Conservation (phyloP, 108 stramenopile species). For the Poteriospumella lacustris region DNA sequence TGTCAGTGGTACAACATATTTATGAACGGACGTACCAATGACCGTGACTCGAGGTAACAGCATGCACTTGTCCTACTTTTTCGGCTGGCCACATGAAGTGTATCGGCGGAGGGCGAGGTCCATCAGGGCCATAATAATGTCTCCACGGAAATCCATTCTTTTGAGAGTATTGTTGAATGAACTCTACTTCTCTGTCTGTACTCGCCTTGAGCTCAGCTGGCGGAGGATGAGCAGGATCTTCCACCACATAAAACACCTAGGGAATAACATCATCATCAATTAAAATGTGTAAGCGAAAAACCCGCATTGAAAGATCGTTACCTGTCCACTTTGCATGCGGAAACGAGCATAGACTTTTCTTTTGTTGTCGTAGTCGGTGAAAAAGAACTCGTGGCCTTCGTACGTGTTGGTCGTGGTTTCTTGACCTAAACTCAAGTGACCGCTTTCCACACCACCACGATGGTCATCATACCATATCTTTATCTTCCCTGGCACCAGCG, state of each 20-base stretch:
- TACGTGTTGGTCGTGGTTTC: conserved; percentile 26
- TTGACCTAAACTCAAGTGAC: not conserved
- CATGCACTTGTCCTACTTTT: conserved; percentile 10
- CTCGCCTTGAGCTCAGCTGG: not conserved
- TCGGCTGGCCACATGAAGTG: conserved; percentile 25
- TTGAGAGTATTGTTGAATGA: not conserved
- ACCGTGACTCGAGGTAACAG: not conserved
- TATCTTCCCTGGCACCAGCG: not conserved
- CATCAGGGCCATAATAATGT: conserved; percentile 21
- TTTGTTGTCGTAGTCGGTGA: not conserved
- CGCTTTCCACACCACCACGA: not conserved
- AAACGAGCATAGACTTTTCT: not conserved
- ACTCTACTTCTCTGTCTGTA: not conserved
- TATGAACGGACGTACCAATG: not conserved
- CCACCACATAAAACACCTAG: not conserved
- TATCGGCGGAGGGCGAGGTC: conserved; percentile 16
- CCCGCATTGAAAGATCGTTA: too few relatives aligned
- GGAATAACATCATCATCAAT: not conserved
- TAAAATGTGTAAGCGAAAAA: not conserved
- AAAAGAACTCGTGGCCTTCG: conserved; percentile 27
- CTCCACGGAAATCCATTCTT: conserved; percentile 17
- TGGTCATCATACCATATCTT: conserved; percentile 1
- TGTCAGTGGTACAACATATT: not conserved
- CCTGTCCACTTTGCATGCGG: not conserved
- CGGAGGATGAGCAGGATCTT: conserved; percentile 1